Evolutionary conservation across 2,329 filamentous ascomycete genomes (phyloP), one percentile per base, ranked within the genome.

Genomic region (Trichoderma simmonsii): DNA sequence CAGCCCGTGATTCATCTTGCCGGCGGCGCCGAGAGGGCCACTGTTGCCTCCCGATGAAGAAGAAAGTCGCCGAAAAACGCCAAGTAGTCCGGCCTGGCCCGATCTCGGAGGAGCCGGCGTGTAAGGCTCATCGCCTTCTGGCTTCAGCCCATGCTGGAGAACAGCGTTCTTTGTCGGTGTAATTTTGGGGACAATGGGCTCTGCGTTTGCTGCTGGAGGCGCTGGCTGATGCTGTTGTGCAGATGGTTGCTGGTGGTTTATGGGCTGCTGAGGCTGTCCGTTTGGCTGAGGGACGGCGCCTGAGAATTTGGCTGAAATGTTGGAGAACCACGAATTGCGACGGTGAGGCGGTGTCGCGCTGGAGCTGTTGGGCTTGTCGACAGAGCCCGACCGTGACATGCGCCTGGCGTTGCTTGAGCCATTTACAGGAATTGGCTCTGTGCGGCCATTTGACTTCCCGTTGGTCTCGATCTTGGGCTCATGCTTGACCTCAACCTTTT

Each of bases 241-340:
- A 48, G 70, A 72, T 14, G 73, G 61, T n/a, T 76, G 73, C 48
- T 76, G 73, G 15, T 70, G 57, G 14, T 32, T 67, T 24, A 14
- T 18, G 28, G 39, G 21, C 56, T 36, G 66, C n/a, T 62, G 66
- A 15, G 43, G 6, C n/a, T 69, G 65, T 14, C 80, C 69, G 34
- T 80, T 81, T 34, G 60, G 80, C 67, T 76, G 78, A 73, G 30
- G 78, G 75, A n/a, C 86, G 81, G 21, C 84, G 84, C 89, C 90
- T 3, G 93, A 94, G 83, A 98, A 97, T 80, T 97, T 98, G 75
- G 93, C 95, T 75, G 94, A 97, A 75, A 98, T 90, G 78, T 90
- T 97, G 71, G 93, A 93, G 78, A 98, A 95, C 96, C 96, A 99
- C 15, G 95, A 97, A 74, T 90, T 91, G 75, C 94, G 88, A 68